Evolutionary conservation across 352 stramenopile species (phyloP).

Genomic region (Blastocystis sp.): DNA sequence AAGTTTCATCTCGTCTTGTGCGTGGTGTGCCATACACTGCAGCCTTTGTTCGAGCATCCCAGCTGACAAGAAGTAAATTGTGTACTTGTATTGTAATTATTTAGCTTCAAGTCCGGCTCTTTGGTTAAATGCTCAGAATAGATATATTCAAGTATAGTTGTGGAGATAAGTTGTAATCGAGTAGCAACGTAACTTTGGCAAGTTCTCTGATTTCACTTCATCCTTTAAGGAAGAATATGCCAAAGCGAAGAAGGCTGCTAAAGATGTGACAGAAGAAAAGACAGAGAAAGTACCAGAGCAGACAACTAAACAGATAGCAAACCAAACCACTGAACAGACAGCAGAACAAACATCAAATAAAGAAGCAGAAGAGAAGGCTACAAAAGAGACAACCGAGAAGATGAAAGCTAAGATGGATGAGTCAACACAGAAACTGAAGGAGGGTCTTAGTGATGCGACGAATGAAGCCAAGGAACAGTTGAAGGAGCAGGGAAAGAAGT

Average conservation of each 20-base stretch:
- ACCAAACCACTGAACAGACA: not conserved
- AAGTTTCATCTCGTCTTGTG: not conserved
- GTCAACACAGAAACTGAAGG: slow-evolving; percentile 62
- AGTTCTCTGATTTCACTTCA: slow-evolving; percentile 49
- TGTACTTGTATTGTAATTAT: not conserved
- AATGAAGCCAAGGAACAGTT: slow-evolving; percentile 41
- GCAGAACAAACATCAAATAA: not conserved
- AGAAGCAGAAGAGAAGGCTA: slow-evolving; percentile 38
- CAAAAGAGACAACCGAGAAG: slow-evolving; percentile 23
- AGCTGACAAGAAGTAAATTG: not conserved
- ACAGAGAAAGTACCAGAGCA: not conserved
- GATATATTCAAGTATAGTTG: slow-evolving; percentile 35
- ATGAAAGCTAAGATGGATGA: slow-evolving; percentile 45
- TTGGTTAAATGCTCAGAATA: not conserved
- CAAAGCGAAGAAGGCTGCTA: not conserved
- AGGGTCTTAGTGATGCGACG: slow-evolving; percentile 15
- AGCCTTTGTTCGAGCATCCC: not conserved
- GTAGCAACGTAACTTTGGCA: slow-evolving; percentile 37
- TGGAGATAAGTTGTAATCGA: not conserved
- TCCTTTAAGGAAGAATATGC: slow-evolving; percentile 63
- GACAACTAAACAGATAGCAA: not conserved
- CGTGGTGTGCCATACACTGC: not conserved
- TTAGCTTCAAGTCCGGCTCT: not conserved
- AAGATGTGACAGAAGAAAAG: slow-evolving; percentile 20
- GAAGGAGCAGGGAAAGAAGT: slow-evolving; percentile 42